Base-by-base conservation (phyloP, 2,329 filamentous ascomycete species). In the Beauveria scarabaeidicola region DNA sequence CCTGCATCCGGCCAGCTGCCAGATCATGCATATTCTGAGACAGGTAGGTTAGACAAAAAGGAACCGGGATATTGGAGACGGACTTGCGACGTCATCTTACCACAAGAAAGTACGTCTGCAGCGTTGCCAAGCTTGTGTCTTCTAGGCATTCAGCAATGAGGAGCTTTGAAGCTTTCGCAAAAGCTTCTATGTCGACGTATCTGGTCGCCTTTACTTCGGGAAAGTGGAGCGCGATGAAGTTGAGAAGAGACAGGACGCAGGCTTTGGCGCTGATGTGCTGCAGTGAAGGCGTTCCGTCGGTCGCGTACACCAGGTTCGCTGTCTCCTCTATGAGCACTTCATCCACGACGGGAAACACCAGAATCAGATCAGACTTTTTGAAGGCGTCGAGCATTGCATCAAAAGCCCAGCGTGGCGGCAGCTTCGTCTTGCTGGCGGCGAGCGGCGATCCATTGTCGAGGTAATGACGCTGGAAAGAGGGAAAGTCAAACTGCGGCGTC, bases 311-410 rank as follows among this genome's bases (percentile, higher is more conserved):
- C 0, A 69, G 38, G 0, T 71, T 66, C 19, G 81, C 71, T 0
- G 76, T 81, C 2, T 75, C 68, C 13, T 68, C 62, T 59, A 83
- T 83, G 0, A 83, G 65, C 0, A 73, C 68, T 0, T 65, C 61
- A 58, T 84, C 79, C 2, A 82, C 64, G 1, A 81, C 36, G 0
- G 81, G 81, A 41, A 83, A 82, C 0, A 78, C 67, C 0, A 75
- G 69, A 10, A 72, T 71, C 59, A 80, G 71, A 1, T 75, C 65
- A 0, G 72, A 74, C 0, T 64, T 60, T 0, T 63, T 50, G 41
- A 68, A 74, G 0, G 61, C 44, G 0, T 64, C 29, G 0, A 63
- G 41, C 13, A 73, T 59, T 10, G 63, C 63, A 13, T 65, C 59
- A 1, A 70, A 65, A 0, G 75, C 65, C 5, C 41, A 61, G 52